Evolutionary conservation across 768 basidiomycete species (phyloP).

Genomic region (Russula lepida): DNA sequence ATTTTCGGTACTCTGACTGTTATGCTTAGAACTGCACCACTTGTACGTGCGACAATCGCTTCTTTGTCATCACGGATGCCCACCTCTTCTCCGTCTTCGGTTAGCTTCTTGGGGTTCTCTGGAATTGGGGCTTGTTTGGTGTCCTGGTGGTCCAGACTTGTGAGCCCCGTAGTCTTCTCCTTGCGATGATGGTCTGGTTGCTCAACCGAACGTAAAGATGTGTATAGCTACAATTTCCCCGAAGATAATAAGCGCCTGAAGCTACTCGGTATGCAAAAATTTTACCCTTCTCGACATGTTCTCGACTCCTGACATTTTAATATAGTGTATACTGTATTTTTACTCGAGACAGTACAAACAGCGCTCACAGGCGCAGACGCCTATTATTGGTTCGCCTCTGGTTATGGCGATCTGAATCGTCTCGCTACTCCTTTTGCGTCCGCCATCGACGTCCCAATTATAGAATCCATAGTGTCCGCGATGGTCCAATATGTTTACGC

Average conservation of each 20-base stretch:
- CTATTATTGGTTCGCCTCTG: conserved; percentile 26
- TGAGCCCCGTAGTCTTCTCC: conserved; percentile 11
- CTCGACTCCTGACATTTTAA: not conserved
- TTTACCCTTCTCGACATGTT: not conserved
- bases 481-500: conserved; percentile 1
- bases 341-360: conserved; percentile 24
- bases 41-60: not conserved
- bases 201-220: conserved; percentile 1
- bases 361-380: conserved; percentile 24
- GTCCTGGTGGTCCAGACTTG: conserved; percentile 26
- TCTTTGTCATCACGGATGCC: not conserved
- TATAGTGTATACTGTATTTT: conserved; percentile 23
- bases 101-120: conserved; percentile 6
- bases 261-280: not conserved
- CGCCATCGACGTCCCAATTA: conserved; percentile 12
- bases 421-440: conserved; percentile 20
- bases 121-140: conserved; percentile 26
- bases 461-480: not conserved
- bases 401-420: conserved; percentile 25
- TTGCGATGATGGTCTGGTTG: not conserved
- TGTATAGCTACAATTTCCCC: conserved; percentile 7
- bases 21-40: not conserved
- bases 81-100: not conserved
- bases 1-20: not conserved
- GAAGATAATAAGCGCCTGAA: not conserved